Base-by-base conservation (phyloP, 2,329 filamentous ascomycete species). In the Ophiostoma novo-ulmi region DNA sequence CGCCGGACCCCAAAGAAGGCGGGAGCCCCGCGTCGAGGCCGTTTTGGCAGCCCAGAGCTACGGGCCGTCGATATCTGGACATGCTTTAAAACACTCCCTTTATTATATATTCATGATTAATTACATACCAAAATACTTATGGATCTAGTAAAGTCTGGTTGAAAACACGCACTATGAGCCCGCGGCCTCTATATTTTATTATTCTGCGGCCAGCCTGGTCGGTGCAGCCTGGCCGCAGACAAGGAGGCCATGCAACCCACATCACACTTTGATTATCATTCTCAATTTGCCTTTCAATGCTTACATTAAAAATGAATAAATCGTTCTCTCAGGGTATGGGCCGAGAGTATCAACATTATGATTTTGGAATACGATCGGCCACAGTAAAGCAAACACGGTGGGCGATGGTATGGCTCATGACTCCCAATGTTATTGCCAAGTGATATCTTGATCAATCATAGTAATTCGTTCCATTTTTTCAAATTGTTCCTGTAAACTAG, bases 401-500 rank as follows among this genome's bases (percentile, higher is more conserved):
- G 31, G 31, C 31, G 31, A 31, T 31, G 31, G 31, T 31, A 31
- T 31, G 31, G 31, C 31, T 31, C 31, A 48, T 48, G 1, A 17
- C 44, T 20, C 38, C 38, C 11, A 39, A 20, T 3, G n/a, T 48
- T 48, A 20, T 20, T 6, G 17, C 6, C 44, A 48, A n/a, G 17
- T 48, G 17, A n/a, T 48, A 8, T 31, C 31, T 31, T 31, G 31
- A 31, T 31, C 31, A 31, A 31, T 31, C 31, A 31, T 31, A 31
- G 31, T 31, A 31, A 31, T 31, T 31, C 31, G 31, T 31, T 31
- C 31, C 31, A 31, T 31, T 31, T 31, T 31, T 31, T 31, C n/a
- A 26, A 3, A 14, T 17, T 14, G 52, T 58, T 26, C 11, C 8
- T 26, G 31, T 13, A 10, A 6, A 7, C 48, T 58, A 88, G 75